A percentile compares a stretch with the other conserved stretches of the same genome.
Conservation (phyloP, 1,139 yeast species). For the Candida pseudocylindracea region DNA sequence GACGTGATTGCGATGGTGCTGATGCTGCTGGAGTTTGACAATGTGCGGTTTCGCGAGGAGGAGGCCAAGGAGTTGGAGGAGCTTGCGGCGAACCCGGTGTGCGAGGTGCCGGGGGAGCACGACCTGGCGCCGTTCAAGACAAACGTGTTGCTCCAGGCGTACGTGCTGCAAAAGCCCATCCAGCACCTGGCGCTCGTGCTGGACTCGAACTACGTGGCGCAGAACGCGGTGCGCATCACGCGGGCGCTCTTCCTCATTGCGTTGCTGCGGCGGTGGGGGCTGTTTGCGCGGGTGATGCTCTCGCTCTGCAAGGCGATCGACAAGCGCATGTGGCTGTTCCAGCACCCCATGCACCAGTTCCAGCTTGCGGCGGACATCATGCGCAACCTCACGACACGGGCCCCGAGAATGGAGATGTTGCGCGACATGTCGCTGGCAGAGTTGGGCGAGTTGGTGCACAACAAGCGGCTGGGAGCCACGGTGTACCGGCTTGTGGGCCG, state of each 20-base stretch:
- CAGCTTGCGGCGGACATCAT: slow-evolving; percentile 50
- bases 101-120: slow-evolving; percentile 64
- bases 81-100: slow-evolving; percentile 43
- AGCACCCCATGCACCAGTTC: slow-evolving; percentile 79
- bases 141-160: slow-evolving; percentile 71
- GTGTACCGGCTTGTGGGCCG: slow-evolving; percentile 39
- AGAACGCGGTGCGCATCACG: slow-evolving; percentile 81
- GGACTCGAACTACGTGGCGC: slow-evolving; percentile 86
- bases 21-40: slow-evolving; percentile 88
- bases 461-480: slow-evolving; percentile 44
- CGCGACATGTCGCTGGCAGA: slow-evolving; percentile 59
- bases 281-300: slow-evolving; percentile 48
- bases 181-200: slow-evolving; percentile 68
- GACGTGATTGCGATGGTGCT: slow-evolving; percentile 77
- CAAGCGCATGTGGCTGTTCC: slow-evolving; percentile 68
- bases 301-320: slow-evolving; percentile 76
- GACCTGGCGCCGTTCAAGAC: slow-evolving; percentile 76
- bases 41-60: slow-evolving; percentile 73
- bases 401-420: slow-evolving; percentile 17
- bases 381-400: slow-evolving; percentile 37
- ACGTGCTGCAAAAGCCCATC: slow-evolving; percentile 51
- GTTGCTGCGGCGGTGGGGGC: slow-evolving; percentile 78
- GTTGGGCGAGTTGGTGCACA: slow-evolving; percentile 78
- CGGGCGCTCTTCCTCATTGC: slow-evolving; percentile 80
- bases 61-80: slow-evolving; percentile 53